Base-by-base conservation (phyloP, 106 monocot genomes). In the Platanthera guangdongensis region DNA sequence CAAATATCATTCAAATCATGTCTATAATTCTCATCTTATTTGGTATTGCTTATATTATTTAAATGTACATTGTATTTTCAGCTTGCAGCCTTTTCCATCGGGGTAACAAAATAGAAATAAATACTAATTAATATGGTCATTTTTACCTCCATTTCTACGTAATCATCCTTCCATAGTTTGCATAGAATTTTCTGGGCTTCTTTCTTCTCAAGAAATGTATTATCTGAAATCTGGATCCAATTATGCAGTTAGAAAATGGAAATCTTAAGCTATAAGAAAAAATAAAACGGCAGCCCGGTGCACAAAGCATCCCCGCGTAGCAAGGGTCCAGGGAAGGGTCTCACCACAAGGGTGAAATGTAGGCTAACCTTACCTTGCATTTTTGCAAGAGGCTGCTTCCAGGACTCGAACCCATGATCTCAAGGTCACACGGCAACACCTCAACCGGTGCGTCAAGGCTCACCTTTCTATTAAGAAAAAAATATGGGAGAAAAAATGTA, bases 161-260 rank as follows among this genome's bases (percentile, higher is more conserved):
- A 91, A 16, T 84, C 78, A 74, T 91, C 93, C 74, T 82, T 85
- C 93, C 91, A 97, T 51, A 97, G 89, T 68, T 84, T 97, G 80
- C 88, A 87, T 19, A 97, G 51, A 75, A 89, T 77, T 71, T 51
- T 48, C 53, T 82, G 85, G 48, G 83, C 78, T 15, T 80, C 82
- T 74, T 87, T 89, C 85, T 93, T 97, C 45, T 93, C 91, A 30
- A 83, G 47, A 79, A 85, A 80, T 52, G 88, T 84, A 3, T 14
- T 70, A 18, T 89, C 83, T 52, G 71, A 74, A 75, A 84, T 81
- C 84, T 86, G 65, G 22, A 76, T 71, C 19, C 70, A 70, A 47
- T 15, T 70, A 70, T 70, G 16, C 1, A 6, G 47, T 70, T 28
- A 70, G 47, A 47, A 70, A 9, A 65, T 65, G 12, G 28, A 65